These are phyloP conservation scores for Acarospora socialis DNA, from an alignment of 2,329 filamentous ascomycete species.

Conservation along the genomic window DNA sequence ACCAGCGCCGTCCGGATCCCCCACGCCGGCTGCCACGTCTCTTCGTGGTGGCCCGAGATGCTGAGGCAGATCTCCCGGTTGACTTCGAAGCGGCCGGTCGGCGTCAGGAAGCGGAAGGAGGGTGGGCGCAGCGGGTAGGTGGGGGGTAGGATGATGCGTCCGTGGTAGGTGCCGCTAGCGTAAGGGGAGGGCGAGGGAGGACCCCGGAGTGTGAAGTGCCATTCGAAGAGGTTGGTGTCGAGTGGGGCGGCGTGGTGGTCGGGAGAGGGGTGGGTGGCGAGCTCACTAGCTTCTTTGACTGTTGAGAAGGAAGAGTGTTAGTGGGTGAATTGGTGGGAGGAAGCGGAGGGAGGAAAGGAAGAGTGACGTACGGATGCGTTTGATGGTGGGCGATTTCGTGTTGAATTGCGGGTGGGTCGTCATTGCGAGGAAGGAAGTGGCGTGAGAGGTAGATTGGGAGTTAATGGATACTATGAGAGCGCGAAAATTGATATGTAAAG, in stretches of 20 bases:
- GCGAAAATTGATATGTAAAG: too few species aligned
- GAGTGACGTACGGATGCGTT: constrained; percentile 52
- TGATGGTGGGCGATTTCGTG: constrained; percentile 69
- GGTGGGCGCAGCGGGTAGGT: constrained; percentile 86
- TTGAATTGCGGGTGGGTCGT: constrained; percentile 37
- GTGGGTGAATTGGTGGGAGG: constrained; percentile 7
- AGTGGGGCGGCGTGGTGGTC: constrained; percentile 71
- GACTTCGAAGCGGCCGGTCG: constrained; percentile 82
- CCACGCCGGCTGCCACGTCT: constrained; percentile 98
- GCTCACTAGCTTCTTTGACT: constrained; percentile 85
- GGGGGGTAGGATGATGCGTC: constrained; percentile 79
- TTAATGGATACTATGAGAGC: constrained; percentile 19
- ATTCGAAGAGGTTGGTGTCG: constrained; percentile 87
- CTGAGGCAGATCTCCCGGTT: constrained; percentile 94
- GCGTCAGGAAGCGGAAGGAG: constrained; percentile 88
- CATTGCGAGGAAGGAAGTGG: constrained; percentile 20
- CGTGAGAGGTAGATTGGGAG: constrained; percentile 14
- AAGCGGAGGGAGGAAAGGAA: constrained; percentile 10
- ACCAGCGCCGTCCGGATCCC: constrained; percentile 78
- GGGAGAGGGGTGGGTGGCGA: constrained; percentile 62
- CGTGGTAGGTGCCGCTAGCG: constrained; percentile 77
- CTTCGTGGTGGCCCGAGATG: constrained; percentile 90
- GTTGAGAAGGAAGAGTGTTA: constrained; percentile 22
- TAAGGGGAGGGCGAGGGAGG: constrained; percentile 68
- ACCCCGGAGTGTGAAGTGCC: constrained; percentile 95